A percentile compares a stretch with the other conserved stretches of the same genome.
phyloP scores from a whole-genome alignment of 768 basidiomycete species.

The Pisolithus orientalis region DNA sequence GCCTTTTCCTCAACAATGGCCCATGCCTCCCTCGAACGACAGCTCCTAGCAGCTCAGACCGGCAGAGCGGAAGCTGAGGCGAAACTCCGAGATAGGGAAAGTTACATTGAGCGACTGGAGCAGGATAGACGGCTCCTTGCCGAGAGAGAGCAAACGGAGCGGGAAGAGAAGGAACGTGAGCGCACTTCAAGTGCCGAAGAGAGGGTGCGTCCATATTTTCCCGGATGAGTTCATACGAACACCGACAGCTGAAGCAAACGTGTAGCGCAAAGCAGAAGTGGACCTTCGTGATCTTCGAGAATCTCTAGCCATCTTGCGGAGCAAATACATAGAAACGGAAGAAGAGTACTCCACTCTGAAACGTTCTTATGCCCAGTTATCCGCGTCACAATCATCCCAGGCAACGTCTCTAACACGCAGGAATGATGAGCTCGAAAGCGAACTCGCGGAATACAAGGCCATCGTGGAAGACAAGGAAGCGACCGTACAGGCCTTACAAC shows the following conservation, averaged over 20 bases:
- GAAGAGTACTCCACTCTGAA: slow-evolving; percentile 47
- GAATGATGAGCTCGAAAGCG: slow-evolving; percentile 39
- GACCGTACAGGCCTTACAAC: slow-evolving; percentile 40
- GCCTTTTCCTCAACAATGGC: slow-evolving; percentile 56
- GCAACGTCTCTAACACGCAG: slow-evolving; percentile 43
- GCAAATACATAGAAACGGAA: slow-evolving; percentile 56
- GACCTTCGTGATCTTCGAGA: slow-evolving; percentile 49
- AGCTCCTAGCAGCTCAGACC: slow-evolving; percentile 55
- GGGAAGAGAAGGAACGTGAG: slow-evolving; percentile 60
- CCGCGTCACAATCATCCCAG: slow-evolving; percentile 46
- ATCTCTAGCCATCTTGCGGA: slow-evolving; percentile 42
- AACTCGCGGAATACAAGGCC: slow-evolving; percentile 37
- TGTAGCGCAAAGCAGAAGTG: slow-evolving; percentile 42
- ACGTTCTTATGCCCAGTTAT: slow-evolving; percentile 43
- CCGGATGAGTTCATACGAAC: not conserved
- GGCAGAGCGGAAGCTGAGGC: slow-evolving; percentile 60
- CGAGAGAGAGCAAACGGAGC: slow-evolving; percentile 62
- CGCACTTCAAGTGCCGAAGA: slow-evolving; percentile 44
- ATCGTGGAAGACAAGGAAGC: slow-evolving; percentile 37
- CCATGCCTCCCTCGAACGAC: slow-evolving; percentile 62
- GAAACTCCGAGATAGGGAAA: slow-evolving; percentile 60
- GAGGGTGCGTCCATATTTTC: slow-evolving; percentile 41
- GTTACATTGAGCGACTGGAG: slow-evolving; percentile 58
- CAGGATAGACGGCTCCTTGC: slow-evolving; percentile 63
- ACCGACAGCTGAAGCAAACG: not conserved